These are phyloP conservation scores for Fraxinus pennsylvanica DNA, from an alignment of 257 asterid genomes.

Conservation along the genomic window DNA sequence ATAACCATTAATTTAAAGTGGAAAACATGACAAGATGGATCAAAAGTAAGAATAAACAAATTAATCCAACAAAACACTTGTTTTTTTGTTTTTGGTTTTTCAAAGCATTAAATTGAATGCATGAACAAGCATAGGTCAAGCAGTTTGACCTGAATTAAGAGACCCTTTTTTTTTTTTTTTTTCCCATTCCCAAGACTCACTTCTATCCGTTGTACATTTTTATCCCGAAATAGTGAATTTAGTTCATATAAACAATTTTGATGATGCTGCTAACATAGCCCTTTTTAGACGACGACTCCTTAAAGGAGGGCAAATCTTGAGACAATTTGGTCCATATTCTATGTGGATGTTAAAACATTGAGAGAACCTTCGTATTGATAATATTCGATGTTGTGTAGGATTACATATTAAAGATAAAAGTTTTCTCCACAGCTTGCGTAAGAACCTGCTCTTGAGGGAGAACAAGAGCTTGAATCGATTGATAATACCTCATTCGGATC, in stretches of 20 bases:
- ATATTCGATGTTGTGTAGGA: background rate
- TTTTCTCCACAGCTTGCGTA: background rate
- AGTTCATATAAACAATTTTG: too few relatives aligned
- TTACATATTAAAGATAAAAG: background rate
- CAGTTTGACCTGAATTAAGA: background rate
- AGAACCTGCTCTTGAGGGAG: background rate
- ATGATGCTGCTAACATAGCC: too few relatives aligned
- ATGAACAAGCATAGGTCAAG: too few relatives aligned
- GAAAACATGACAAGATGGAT: conserved; percentile 60
- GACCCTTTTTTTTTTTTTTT: too few relatives aligned
- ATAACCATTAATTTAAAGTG: conserved; percentile 35
- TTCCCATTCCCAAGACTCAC: background rate
- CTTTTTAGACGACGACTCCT: background rate
- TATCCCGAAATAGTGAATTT: background rate
- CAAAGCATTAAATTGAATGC: background rate
- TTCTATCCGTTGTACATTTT: too few relatives aligned
- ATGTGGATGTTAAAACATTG: background rate
- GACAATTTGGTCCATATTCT: background rate
- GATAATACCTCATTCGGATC: background rate
- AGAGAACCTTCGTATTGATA: background rate
- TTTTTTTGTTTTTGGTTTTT: background rate
- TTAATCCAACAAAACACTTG: conserved; percentile 3
- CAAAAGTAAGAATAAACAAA: conserved; percentile 27
- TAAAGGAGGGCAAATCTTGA: background rate
- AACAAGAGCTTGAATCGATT: background rate